Evolutionary conservation across 2,329 filamentous ascomycete species (phyloP).

Genomic region (Dactylellina parvicollis): DNA sequence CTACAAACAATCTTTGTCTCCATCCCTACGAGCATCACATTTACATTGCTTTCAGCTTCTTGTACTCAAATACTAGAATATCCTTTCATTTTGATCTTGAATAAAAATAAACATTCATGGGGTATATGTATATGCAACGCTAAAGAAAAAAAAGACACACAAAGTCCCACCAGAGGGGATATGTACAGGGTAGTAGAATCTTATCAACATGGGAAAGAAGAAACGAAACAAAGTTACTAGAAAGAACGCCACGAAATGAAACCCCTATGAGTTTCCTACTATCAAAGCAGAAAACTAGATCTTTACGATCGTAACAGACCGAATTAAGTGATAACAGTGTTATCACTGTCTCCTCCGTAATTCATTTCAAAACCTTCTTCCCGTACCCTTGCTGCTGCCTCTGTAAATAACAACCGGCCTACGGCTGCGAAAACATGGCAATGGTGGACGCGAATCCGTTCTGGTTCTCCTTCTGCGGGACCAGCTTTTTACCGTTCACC

Average conservation of each 20-base stretch:
- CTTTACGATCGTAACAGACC: not conserved
- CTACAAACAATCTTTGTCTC: too few relatives aligned
- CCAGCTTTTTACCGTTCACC: conserved; percentile 29
- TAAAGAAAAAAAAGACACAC: not conserved
- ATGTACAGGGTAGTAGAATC: conserved; percentile 38
- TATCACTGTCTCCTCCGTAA: too few relatives aligned
- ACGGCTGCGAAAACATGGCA: conserved; percentile 49
- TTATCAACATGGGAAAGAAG: conserved; percentile 11
- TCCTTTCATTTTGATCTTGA: not conserved
- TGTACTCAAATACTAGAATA: too few relatives aligned
- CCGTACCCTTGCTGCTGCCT: conserved; percentile 19
- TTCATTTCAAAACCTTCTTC: too few relatives aligned
- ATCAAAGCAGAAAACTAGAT: conserved; percentile 25
- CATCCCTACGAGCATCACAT: too few relatives aligned
- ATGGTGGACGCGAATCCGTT: conserved; percentile 50
- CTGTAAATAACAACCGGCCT: conserved; percentile 41
- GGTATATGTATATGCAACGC: conserved; percentile 28
- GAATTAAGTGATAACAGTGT: too few relatives aligned
- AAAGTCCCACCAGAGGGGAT: conserved; percentile 11
- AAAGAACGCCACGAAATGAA: conserved; percentile 33
- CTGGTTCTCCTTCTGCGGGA: conserved; percentile 45
- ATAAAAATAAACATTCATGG: conserved; percentile 11
- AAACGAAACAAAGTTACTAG: conserved; percentile 1
- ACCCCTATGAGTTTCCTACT: not conserved
- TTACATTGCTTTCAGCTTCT: not conserved